These are phyloP conservation scores for Planoprotostelium fungivorum DNA, from an alignment of 78 protist species.

Conservation along the genomic window DNA sequence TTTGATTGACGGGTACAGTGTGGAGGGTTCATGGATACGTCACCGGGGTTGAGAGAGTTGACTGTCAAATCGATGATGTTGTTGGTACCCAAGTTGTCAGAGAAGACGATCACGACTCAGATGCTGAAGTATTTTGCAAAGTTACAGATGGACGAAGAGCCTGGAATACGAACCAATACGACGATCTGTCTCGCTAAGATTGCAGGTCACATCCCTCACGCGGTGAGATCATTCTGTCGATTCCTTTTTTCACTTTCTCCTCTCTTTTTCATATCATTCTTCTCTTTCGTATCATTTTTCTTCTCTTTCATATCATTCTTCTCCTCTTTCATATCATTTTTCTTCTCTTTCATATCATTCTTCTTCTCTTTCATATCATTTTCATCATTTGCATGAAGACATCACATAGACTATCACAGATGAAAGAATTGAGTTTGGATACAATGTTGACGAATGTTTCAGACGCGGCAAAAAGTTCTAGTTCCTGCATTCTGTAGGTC, in stretches of 20 bases:
- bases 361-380: no score
- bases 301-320: no score
- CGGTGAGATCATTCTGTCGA: not conserved
- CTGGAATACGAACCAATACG: constrained; percentile 77
- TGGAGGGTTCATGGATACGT: constrained; percentile 19
- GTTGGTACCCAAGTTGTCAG: constrained; percentile 62
- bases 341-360: no score
- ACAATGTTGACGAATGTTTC: no score
- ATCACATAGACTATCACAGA: no score
- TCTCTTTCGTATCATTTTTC: no score
- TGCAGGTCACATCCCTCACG: constrained; percentile 18
- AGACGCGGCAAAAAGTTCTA: constrained; percentile 58
- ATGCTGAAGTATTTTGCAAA: constrained; percentile 63
- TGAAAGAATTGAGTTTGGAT: no score
- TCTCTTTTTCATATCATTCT: no score
- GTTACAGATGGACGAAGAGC: constrained; percentile 71
- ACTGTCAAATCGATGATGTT: constrained; percentile 61
- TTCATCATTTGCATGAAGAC: no score
- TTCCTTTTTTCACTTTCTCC: not conserved
- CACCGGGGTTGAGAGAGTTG: constrained; percentile 53
- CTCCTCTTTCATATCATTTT: no score
- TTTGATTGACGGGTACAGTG: not conserved
- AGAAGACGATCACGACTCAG: constrained; percentile 32
- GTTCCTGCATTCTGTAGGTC: constrained; percentile 76
- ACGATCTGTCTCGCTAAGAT: constrained; percentile 78